Evolutionary conservation across 169 alveolate species (phyloP), one percentile per base, ranked within the genome.

Genomic region (Eimeria maxima): DNA sequence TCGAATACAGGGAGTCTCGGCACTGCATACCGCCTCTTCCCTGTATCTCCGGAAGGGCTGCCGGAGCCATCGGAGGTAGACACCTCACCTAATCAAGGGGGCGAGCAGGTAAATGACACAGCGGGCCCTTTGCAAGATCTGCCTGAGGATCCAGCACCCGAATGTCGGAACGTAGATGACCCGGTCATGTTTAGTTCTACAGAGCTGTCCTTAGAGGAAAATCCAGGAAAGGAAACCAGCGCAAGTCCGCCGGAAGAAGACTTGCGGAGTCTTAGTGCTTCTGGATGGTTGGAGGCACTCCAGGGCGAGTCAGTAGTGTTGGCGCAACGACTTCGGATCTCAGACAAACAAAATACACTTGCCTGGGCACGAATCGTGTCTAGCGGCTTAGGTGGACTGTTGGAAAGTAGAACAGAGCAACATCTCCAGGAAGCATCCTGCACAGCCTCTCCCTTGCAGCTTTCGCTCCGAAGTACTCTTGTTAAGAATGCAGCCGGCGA

Each of bases 401-500:
- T 87, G 57, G 67, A 63, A 24, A 63, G 44, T 20, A 87, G 63
- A 22, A 42, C 57, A 4, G 78, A 63, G 65, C 81, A 42, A 16
- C 65, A 45, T 38, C 44, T 80, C 44, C 83, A 33, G 20, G 81
- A 55, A 6, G 78, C 42, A 1, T 4, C 93, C n/a, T 22, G 65
- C 63, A 20, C 83, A 8, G 81, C 78, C 7, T 3, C 45, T 16
- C 78, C 93, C 57, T 22, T 87, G 42, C 81, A 57, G 63, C 93
- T 60, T 55, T 87, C 47, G 0, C 93, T 63, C 44, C 65, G 50
- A 24, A 57, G 57, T 29, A 60, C 93, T 18, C 93, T 87, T 60
- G 93, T 87, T n/a, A 87, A 87, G 93, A 87, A 87, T 27, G 93
- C 93, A 20, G 93, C 93, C 53, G 93, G 93, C 44, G 93, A 60